Evolutionary conservation across 208 protist genomes (phyloP).

Genomic region (Endotrypanum monterogeii): DNA sequence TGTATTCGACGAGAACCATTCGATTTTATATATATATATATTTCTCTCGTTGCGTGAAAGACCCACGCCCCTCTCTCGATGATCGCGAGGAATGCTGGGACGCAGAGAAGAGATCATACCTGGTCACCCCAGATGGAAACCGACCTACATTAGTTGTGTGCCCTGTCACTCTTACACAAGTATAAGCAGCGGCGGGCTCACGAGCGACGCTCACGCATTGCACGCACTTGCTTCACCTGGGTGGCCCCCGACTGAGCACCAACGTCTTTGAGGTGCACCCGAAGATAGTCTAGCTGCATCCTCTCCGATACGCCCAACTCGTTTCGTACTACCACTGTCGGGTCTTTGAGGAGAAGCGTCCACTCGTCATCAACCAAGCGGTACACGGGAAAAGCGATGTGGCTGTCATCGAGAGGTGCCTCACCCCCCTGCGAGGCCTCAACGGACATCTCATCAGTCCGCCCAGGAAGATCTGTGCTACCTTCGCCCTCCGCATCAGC

Average conservation of each 20-base stretch:
- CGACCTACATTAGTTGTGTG: neutral
- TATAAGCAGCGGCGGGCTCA: neutral
- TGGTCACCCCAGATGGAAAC: neutral
- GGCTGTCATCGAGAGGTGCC: constrained; percentile 26
- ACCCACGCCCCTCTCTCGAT: neutral
- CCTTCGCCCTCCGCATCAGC: constrained; percentile 3
- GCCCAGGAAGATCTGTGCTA: neutral
- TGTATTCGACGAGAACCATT: neutral
- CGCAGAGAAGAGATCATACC: neutral
- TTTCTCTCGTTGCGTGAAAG: no score
- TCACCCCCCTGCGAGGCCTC: neutral
- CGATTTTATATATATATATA: no score
- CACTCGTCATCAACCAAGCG: constrained; percentile 72
- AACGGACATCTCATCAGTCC: neutral
- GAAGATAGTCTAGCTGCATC: constrained; percentile 79
- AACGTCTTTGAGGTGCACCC: constrained; percentile 47
- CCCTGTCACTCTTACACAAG: no score
- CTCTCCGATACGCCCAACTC: constrained; percentile 57
- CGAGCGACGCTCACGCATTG: constrained; percentile 7
- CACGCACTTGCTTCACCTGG: neutral
- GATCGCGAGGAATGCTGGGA: neutral
- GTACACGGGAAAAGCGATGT: constrained; percentile 74
- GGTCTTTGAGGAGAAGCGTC: constrained; percentile 85
- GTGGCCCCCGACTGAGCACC: constrained; percentile 8
- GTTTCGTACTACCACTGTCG: constrained; percentile 66